phyloP scores from a whole-genome alignment of 495 filamentous ascomycete species.

The Talaromyces liani region DNA sequence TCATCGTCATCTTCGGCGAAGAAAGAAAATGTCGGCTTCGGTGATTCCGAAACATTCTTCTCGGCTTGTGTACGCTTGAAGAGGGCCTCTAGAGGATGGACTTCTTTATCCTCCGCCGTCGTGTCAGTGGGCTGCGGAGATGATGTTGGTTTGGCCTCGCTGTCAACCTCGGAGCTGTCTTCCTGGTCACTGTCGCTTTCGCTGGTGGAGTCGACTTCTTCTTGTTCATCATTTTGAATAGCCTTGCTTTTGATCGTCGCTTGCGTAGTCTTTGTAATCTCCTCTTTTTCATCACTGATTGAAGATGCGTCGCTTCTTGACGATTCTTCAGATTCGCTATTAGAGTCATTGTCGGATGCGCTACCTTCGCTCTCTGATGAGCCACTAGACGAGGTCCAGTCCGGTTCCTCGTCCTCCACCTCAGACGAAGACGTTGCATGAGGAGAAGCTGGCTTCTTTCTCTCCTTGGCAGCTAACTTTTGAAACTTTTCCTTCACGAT shows the following conservation, averaged over 20 bases:
- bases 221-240: not conserved
- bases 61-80: conserved; percentile 63
- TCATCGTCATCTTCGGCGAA: conserved; percentile 45
- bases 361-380: conserved; percentile 26
- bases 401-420: conserved; percentile 8
- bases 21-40: conserved; percentile 53
- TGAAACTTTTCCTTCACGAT: conserved; percentile 3
- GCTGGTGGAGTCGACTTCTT: not conserved
- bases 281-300: not conserved
- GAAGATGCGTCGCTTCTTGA: conserved; percentile 13
- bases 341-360: conserved; percentile 12
- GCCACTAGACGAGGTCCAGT: conserved; percentile 42
- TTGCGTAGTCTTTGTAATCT: not conserved
- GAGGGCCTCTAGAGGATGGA: conserved; percentile 83
- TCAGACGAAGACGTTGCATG: conserved; percentile 25
- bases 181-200: not conserved
- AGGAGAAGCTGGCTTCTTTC: conserved; percentile 7
- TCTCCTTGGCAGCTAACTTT: conserved; percentile 9
- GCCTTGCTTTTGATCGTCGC: not conserved
- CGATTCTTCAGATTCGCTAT: conserved; percentile 15
- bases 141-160: not conserved
- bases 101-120: conserved; percentile 30
- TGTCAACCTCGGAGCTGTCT: not conserved
- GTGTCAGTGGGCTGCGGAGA: not conserved
- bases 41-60: conserved; percentile 30